Evolutionary conservation across 2,329 filamentous ascomycete species (phyloP).

Genomic region (Colletotrichum sp.): DNA sequence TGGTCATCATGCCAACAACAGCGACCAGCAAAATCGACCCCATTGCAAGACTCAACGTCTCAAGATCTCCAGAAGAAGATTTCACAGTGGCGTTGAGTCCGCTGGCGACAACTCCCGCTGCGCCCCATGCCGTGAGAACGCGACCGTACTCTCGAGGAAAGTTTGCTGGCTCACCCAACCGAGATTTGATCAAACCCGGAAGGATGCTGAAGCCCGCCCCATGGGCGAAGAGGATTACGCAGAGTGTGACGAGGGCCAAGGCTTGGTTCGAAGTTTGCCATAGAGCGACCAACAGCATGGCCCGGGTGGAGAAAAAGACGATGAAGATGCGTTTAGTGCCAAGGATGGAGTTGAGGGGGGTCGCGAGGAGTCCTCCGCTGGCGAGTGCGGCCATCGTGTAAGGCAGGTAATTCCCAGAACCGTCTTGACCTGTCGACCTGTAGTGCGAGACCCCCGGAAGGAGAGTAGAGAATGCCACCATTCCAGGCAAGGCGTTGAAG

Average conservation of each 20-base stretch:
- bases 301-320: background rate
- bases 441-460: background rate
- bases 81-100: background rate
- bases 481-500: background rate
- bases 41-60: background rate
- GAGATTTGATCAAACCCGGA: background rate
- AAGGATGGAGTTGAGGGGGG: background rate
- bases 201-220: background rate
- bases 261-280: background rate
- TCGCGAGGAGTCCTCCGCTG: background rate
- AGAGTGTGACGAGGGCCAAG: background rate
- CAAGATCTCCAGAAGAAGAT: background rate
- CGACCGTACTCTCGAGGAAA: background rate
- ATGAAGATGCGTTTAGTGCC: background rate
- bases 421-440: background rate
- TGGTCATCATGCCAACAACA: rapidly evolving
- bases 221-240: background rate
- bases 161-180: background rate
- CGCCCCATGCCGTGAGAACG: background rate
- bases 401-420: background rate
- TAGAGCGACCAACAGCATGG: background rate
- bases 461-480: background rate
- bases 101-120: background rate
- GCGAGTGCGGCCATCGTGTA: background rate
- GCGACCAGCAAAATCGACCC: background rate